A percentile compares a stretch with the other conserved stretches of the same genome.
Evolutionary conservation across 2,329 filamentous ascomycete species (phyloP).

Genomic region (Aspergillus sp.): DNA sequence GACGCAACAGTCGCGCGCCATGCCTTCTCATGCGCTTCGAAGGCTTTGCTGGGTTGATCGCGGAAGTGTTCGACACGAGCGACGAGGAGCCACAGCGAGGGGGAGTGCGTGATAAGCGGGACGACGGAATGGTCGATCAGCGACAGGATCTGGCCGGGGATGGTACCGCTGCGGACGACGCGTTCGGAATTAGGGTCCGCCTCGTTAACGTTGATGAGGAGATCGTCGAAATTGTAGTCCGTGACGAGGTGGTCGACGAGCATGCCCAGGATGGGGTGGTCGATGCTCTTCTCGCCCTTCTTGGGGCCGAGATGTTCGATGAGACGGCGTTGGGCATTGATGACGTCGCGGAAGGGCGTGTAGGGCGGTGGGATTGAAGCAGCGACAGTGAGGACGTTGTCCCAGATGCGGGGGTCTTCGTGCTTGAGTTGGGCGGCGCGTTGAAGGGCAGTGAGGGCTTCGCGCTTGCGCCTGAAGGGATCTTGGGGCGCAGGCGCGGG

Average conservation of each 20-base stretch:
- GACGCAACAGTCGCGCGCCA: conserved; percentile 64
- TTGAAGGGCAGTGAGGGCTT: conserved; percentile 79
- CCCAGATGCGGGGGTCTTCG: conserved; percentile 90
- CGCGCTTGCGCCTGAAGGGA: conserved; percentile 57
- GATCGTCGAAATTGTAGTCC: conserved; percentile 32
- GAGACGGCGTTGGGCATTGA: conserved; percentile 67
- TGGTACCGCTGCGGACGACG: conserved; percentile 49
- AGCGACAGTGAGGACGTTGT: conserved; percentile 85
- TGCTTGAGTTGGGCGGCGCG: conserved; percentile 76
- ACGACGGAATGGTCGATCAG: conserved; percentile 69
- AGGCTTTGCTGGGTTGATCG: conserved; percentile 60
- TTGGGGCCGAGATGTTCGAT: conserved; percentile 62
- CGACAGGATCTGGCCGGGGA: conserved; percentile 49
- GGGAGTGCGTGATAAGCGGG: conserved; percentile 75
- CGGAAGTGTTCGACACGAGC: conserved; percentile 68
- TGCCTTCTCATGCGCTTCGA: conserved; percentile 80
- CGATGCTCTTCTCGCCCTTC: conserved; percentile 70
- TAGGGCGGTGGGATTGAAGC: conserved; percentile 65
- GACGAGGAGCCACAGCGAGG: conserved; percentile 69
- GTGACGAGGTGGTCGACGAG: conserved; percentile 66
- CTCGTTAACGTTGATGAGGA: conserved; percentile 30
- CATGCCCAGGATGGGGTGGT: conserved; percentile 63
- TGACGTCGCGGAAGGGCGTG: conserved; percentile 62
- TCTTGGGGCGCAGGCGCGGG: conserved; percentile 28
- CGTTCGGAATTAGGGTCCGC: conserved; percentile 12